A percentile compares a stretch with the other conserved stretches of the same genome.
phyloP scores from a whole-genome alignment of 768 basidiomycete genomes.

The Mycena vitilis region DNA sequence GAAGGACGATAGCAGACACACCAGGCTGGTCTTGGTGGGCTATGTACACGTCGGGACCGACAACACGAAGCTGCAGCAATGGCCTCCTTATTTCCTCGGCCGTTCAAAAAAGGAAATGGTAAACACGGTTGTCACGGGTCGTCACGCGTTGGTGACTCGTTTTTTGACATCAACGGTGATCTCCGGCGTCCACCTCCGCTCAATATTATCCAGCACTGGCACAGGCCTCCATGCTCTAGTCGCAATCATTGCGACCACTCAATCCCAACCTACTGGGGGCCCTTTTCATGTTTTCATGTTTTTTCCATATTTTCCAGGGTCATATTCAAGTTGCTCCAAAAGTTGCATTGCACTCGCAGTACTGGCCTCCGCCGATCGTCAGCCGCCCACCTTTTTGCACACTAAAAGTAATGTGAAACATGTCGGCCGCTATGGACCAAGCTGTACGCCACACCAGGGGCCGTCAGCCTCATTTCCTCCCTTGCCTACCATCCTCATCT shows the following conservation, averaged over 20 bases:
- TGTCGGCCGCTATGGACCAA: conserved; percentile 23
- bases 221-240: too few relatives aligned
- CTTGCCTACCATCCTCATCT: conserved; percentile 24
- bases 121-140: background rate
- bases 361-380: too few relatives aligned
- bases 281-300: too few relatives aligned
- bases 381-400: background rate
- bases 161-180: background rate
- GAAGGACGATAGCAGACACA: background rate
- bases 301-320: too few relatives aligned
- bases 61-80: background rate
- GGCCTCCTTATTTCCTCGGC: conserved; percentile 17
- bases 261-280: too few relatives aligned
- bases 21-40: conserved; percentile 10
- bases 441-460: conserved; percentile 3
- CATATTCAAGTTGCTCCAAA: too few relatives aligned
- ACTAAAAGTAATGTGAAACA: background rate
- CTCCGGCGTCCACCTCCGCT: background rate
- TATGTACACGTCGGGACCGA: conserved; percentile 23
- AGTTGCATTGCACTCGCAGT: too few relatives aligned
- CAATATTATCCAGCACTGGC: background rate
- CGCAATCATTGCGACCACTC: too few relatives aligned
- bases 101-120: conserved; percentile 9
- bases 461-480: conserved; percentile 25
- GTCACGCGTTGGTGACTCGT: conserved; percentile 5